Percentiles rank a stretch among this genome's conserved stretches.
These are phyloP conservation scores for Scleroderma bovista DNA, from an alignment of 768 basidiomycete genomes.

Conservation along the genomic window DNA sequence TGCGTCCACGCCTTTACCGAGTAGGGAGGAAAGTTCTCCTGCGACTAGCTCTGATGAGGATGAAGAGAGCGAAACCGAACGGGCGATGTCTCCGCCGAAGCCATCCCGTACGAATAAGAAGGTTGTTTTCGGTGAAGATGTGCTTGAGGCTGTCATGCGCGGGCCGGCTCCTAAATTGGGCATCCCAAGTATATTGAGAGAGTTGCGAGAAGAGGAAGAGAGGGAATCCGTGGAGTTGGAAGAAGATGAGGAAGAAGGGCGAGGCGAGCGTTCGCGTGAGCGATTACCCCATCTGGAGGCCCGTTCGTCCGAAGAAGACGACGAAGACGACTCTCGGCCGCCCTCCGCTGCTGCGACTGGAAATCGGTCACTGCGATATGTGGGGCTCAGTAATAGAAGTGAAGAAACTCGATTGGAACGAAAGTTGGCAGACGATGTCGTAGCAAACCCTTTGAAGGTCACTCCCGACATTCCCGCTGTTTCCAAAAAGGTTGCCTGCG, in stretches of 20 bases:
- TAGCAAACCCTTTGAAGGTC: neutral
- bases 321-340: slow-evolving; percentile 17
- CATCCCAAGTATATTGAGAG: slow-evolving; percentile 11
- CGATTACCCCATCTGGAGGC: slow-evolving; percentile 28
- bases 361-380: neutral
- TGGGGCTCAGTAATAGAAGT: neutral
- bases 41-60: slow-evolving; percentile 29
- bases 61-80: slow-evolving; percentile 14
- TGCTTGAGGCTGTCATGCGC: slow-evolving; percentile 39
- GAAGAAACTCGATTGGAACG: neutral
- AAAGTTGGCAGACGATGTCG: neutral
- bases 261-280: slow-evolving; percentile 25
- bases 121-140: slow-evolving; percentile 9
- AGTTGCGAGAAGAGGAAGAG: slow-evolving; percentile 36
- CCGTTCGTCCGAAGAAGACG: slow-evolving; percentile 28
- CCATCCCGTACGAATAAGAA: neutral
- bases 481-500: neutral
- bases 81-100: slow-evolving; percentile 2
- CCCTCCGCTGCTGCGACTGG: neutral
- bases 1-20: slow-evolving; percentile 19
- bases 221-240: slow-evolving; percentile 28
- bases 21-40: slow-evolving; percentile 36
- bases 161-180: slow-evolving; percentile 30
- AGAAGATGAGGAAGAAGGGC: slow-evolving; percentile 28
- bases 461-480: neutral